Percentiles rank a stretch among this genome's conserved stretches.
phyloP scores from a whole-genome alignment of 331 rosid genomes.

The Telfairia occidentalis region DNA sequence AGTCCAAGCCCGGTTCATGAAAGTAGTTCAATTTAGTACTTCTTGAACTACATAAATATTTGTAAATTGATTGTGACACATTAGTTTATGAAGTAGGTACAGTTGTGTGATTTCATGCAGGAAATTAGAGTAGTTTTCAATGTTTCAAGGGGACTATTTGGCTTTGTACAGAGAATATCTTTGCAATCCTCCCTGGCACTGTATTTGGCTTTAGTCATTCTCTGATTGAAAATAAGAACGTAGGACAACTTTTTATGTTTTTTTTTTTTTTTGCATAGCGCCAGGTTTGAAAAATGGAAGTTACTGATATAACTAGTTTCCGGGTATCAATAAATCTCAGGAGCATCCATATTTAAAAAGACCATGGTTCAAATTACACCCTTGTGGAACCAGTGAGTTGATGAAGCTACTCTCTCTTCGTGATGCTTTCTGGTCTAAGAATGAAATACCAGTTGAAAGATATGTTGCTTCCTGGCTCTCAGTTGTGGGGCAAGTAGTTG shows the following conservation, averaged over 20 bases:
- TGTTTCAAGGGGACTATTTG: not conserved
- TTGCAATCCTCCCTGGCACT: not conserved
- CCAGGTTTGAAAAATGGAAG: not conserved
- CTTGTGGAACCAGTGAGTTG: constrained; percentile 81
- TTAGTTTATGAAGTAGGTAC: not conserved
- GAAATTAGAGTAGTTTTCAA: not conserved
- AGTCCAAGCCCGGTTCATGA: no score
- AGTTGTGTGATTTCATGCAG: not conserved
- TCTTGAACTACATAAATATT: not conserved
- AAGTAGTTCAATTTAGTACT: no score
- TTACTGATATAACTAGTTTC: not conserved
- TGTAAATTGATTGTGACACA: not conserved
- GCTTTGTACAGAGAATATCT: not conserved
- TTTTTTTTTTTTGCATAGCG: not conserved
- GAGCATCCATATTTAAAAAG: constrained; percentile 80
- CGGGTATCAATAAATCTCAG: constrained; percentile 19
- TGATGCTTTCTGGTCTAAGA: constrained; percentile 25
- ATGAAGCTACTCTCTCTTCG: constrained; percentile 53
- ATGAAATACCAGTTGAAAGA: constrained; percentile 24
- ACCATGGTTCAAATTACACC: constrained; percentile 87
- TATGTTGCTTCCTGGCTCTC: constrained; percentile 73
- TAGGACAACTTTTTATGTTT: not conserved
- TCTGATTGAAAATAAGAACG: not conserved
- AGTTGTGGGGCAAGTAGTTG: constrained; percentile 68
- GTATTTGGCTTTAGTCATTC: not conserved